These are phyloP conservation scores for Candida berthetii DNA, from an alignment of 805 yeast genomes.

Conservation along the genomic window DNA sequence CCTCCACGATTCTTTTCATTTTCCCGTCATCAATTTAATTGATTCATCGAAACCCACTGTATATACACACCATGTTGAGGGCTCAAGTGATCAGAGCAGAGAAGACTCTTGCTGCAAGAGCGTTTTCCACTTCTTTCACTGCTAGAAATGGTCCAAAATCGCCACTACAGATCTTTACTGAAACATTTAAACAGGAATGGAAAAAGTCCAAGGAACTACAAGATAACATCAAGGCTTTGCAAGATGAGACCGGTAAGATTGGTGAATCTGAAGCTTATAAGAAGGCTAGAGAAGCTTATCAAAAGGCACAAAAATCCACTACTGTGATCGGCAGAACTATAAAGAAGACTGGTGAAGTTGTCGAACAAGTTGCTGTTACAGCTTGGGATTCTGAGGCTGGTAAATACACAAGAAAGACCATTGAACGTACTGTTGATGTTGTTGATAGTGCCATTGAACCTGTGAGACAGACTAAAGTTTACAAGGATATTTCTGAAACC, in stretches of 20 bases:
- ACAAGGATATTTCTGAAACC: conserved; percentile 82
- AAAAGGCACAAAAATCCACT: conserved; percentile 69
- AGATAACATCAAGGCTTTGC: conserved; percentile 87
- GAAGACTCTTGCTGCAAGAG: conserved; percentile 6
- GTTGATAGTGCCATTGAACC: conserved; percentile 91
- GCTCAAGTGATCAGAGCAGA: conserved; percentile 1
- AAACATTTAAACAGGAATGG: conserved; percentile 89
- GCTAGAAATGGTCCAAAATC: conserved; percentile 37
- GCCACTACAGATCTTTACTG: conserved; percentile 88
- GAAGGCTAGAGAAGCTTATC: conserved; percentile 88
- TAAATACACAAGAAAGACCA: conserved; percentile 79
- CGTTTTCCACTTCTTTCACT: conserved; percentile 15
- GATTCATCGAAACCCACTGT: neutral
- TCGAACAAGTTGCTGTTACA: conserved; percentile 80
- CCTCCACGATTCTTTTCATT: neutral
- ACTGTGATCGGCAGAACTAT: conserved; percentile 70
- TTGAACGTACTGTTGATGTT: conserved; percentile 73
- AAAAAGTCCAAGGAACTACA: conserved; percentile 85
- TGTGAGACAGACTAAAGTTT: conserved; percentile 82
- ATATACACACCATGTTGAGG: conserved; percentile 3
- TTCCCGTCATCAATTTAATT: too few relatives aligned
- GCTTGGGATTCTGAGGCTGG: conserved; percentile 98
- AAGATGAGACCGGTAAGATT: conserved; percentile 91
- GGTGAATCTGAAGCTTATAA: conserved; percentile 93
- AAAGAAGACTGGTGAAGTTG: conserved; percentile 86